Conservation (phyloP, 164 flowering plant genomes). For the Amborella trichopoda region DNA sequence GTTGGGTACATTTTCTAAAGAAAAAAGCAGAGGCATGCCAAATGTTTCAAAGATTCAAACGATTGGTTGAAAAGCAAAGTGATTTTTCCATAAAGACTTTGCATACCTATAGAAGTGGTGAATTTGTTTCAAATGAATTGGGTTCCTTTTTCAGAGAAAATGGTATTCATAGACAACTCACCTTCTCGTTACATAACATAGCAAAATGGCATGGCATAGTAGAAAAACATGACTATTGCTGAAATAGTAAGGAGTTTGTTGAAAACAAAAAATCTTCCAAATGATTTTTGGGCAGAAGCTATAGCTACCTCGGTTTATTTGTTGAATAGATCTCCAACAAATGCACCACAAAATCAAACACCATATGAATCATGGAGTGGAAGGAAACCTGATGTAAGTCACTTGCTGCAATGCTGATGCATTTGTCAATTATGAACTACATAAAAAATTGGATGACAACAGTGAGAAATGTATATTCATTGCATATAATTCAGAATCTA, state of each 20-base stretch:
- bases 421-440: too few species aligned
- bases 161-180: neutral
- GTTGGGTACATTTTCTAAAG: neutral
- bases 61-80: neutral
- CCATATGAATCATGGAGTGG: constrained; percentile 2
- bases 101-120: neutral
- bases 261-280: constrained; percentile 3
- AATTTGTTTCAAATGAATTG: neutral
- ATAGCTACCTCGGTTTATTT: neutral
- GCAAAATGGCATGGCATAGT: neutral
- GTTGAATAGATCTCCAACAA: neutral
- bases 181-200: neutral
- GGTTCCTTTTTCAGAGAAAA: neutral
- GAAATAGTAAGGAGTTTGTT: constrained; percentile 6
- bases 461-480: too few species aligned
- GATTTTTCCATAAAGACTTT: neutral
- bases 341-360: neutral
- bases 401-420: too few species aligned
- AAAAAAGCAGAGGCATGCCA: neutral
- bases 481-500: too few species aligned
- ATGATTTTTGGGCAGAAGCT: constrained; percentile 1
- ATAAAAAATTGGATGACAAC: too few species aligned
- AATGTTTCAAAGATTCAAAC: neutral
- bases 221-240: neutral
- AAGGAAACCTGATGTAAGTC: too few species aligned